Evolutionary conservation across 345 rosid species (phyloP).

Genomic region (Aegle marmelos): DNA sequence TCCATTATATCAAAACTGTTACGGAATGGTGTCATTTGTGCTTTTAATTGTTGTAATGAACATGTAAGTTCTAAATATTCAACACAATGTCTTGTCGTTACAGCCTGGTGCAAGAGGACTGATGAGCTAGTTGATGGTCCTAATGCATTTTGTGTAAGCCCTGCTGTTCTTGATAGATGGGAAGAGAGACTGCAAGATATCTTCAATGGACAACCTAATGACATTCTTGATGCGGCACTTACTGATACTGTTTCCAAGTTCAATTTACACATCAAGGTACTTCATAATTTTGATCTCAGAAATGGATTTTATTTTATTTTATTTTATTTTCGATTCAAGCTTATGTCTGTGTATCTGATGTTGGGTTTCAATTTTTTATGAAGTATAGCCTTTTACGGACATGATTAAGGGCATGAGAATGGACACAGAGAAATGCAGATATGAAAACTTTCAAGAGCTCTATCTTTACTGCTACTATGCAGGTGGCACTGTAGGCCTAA

Average conservation of each 20-base stretch:
- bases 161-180: conserved; percentile 50
- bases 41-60: too few relatives aligned
- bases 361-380: too few relatives aligned
- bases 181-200: conserved; percentile 58
- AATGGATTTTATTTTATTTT: neutral
- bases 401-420: conserved; percentile 69
- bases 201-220: conserved; percentile 51
- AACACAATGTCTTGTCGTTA: neutral
- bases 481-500: conserved; percentile 59
- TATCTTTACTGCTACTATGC: conserved; percentile 56
- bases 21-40: too few relatives aligned
- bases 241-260: conserved; percentile 50
- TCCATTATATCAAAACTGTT: too few relatives aligned
- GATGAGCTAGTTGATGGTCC: conserved; percentile 66
- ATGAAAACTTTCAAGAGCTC: conserved; percentile 50
- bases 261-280: conserved; percentile 51
- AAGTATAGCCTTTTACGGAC: conserved; percentile 54
- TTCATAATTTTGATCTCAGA: neutral
- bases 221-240: conserved; percentile 62
- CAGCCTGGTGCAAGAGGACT: conserved; percentile 70
- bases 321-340: neutral
- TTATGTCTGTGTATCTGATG: neutral
- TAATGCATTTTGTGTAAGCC: conserved; percentile 36
- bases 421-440: conserved; percentile 45
- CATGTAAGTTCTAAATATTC: too few relatives aligned